Evolutionary conservation across 1,139 yeast species (phyloP).

Genomic region (Ogataea hybrid): DNA sequence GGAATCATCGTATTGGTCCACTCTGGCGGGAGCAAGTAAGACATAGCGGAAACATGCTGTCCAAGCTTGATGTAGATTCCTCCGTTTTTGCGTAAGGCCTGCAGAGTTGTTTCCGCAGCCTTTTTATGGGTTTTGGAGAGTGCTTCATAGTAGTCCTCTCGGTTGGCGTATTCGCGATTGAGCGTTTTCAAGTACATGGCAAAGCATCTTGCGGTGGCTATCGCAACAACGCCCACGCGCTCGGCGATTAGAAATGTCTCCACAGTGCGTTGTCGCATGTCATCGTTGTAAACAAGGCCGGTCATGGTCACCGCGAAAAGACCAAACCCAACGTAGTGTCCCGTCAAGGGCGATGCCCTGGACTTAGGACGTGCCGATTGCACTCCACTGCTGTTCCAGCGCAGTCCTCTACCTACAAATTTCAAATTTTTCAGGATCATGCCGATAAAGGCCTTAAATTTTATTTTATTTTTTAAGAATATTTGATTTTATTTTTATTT

Average conservation of each 20-base stretch:
- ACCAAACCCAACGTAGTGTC: slow-evolving; percentile 23
- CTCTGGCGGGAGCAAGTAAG: slow-evolving; percentile 84
- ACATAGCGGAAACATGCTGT: slow-evolving; percentile 89
- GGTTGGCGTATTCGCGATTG: slow-evolving; percentile 40
- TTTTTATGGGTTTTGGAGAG: slow-evolving; percentile 61
- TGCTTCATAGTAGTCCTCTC: slow-evolving; percentile 52
- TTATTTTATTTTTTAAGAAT: background rate
- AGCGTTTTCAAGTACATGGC: slow-evolving; percentile 60
- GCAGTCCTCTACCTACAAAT: background rate
- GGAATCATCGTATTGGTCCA: slow-evolving; percentile 97
- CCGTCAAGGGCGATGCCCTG: slow-evolving; percentile 3
- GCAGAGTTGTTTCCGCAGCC: slow-evolving; percentile 78
- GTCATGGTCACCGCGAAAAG: slow-evolving; percentile 18
- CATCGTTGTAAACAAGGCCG: slow-evolving; percentile 23
- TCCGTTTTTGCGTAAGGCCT: slow-evolving; percentile 81
- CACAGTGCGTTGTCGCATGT: slow-evolving; percentile 22
- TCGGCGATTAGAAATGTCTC: slow-evolving; percentile 40
- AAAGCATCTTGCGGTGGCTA: slow-evolving; percentile 65
- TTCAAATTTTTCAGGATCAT: background rate
- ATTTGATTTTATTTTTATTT: background rate
- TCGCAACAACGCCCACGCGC: slow-evolving; percentile 61
- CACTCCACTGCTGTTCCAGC: background rate
- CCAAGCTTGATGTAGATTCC: slow-evolving; percentile 94
- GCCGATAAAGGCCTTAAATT: background rate
- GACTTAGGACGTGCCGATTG: background rate